Percentiles rank a stretch among this genome's conserved stretches.
Evolutionary conservation across 257 asterid genomes (phyloP).

Genomic region (Solanum dulcamara): DNA sequence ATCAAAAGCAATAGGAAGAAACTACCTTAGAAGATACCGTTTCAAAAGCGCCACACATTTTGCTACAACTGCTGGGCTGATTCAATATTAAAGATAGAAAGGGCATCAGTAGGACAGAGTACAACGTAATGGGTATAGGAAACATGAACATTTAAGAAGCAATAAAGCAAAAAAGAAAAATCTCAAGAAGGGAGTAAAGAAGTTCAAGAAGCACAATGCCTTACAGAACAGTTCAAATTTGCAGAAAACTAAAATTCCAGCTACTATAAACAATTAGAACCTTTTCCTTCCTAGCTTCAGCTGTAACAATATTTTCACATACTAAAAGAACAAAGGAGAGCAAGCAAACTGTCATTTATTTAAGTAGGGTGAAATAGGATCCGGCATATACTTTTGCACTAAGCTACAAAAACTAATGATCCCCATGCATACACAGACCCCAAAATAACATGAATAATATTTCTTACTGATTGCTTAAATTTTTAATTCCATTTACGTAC

Average conservation of each 20-base stretch:
- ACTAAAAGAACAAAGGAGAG: background rate
- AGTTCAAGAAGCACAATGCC: background rate
- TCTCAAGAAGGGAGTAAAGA: background rate
- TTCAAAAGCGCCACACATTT: conserved; percentile 90
- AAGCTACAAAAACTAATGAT: background rate
- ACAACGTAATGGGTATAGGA: background rate
- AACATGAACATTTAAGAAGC: background rate
- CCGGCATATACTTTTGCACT: background rate
- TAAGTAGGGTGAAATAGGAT: background rate
- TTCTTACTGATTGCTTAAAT: background rate
- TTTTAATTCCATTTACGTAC: background rate
- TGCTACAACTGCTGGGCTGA: conserved; percentile 99
- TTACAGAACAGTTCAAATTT: background rate
- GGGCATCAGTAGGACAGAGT: conserved; percentile 6
- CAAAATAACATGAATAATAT: background rate
- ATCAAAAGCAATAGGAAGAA: background rate
- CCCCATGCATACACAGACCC: background rate
- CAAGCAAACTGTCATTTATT: background rate
- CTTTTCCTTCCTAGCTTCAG: background rate
- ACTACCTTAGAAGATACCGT: conserved; percentile 83
- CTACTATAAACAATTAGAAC: background rate
- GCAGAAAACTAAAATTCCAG: background rate
- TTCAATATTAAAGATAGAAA: conserved; percentile 4
- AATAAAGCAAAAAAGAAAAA: background rate
- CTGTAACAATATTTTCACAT: background rate